Conservation (phyloP, 2,329 filamentous ascomycete species). For the Pseudocercospora macadamiae region DNA sequence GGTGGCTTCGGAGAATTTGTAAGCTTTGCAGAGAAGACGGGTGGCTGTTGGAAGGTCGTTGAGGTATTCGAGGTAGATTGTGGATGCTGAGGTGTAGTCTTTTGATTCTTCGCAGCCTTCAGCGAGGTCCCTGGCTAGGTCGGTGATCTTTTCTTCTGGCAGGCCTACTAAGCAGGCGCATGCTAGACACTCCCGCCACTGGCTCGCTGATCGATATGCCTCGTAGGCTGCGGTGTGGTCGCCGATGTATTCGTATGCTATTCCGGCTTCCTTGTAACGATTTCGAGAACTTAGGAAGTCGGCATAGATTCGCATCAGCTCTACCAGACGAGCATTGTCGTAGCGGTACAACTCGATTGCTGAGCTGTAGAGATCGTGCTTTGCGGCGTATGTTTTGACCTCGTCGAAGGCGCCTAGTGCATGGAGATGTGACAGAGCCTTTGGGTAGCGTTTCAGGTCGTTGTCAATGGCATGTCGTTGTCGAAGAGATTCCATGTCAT, state of each 20-base stretch:
- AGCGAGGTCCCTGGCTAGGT: slow-evolving; percentile 73
- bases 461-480: slow-evolving; percentile 87
- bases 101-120: slow-evolving; percentile 81
- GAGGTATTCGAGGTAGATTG: slow-evolving; percentile 81
- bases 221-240: slow-evolving; percentile 75
- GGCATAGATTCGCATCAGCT: slow-evolving; percentile 78
- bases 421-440: slow-evolving; percentile 78
- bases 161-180: slow-evolving; percentile 72
- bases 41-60: slow-evolving; percentile 70
- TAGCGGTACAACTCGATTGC: slow-evolving; percentile 85
- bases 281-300: slow-evolving; percentile 74
- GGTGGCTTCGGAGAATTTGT: slow-evolving; percentile 85
- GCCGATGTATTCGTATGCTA: slow-evolving; percentile 82
- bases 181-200: slow-evolving; percentile 90
- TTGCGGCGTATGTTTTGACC: slow-evolving; percentile 73
- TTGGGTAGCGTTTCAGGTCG: slow-evolving; percentile 73
- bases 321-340: slow-evolving; percentile 65
- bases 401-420: slow-evolving; percentile 75
- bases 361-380: slow-evolving; percentile 76
- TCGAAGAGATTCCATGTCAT: slow-evolving; percentile 70
- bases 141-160: slow-evolving; percentile 60
- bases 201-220: slow-evolving; percentile 80
- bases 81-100: slow-evolving; percentile 78
- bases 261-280: slow-evolving; percentile 80
- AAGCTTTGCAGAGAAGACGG: slow-evolving; percentile 81